These are phyloP conservation scores for Fusarium sp. DNA, from an alignment of 2,329 filamentous ascomycete genomes.

Conservation along the genomic window DNA sequence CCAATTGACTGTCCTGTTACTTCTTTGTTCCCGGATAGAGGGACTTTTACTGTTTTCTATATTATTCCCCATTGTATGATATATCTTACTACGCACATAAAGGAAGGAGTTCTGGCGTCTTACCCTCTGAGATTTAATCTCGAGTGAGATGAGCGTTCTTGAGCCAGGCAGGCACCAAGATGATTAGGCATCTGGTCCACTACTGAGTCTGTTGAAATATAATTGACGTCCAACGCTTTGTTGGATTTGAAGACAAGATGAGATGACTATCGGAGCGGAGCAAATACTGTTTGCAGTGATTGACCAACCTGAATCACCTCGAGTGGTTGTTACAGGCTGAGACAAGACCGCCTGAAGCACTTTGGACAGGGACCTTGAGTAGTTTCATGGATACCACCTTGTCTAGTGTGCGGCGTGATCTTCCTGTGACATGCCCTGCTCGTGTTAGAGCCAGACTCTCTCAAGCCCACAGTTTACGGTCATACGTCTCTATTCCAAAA, in stretches of 20 bases:
- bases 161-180: conserved; percentile 8
- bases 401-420: conserved; percentile 2
- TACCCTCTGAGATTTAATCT: background rate
- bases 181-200: conserved; percentile 22
- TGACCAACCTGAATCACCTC: background rate
- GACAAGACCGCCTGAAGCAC: background rate
- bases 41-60: conserved; percentile 12
- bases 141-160: conserved; percentile 16
- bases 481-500: conserved; percentile 3
- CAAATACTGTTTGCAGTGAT: background rate
- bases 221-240: conserved; percentile 11
- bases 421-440: background rate
- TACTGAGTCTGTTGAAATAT: conserved; percentile 24
- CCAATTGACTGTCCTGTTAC: conserved; percentile 4
- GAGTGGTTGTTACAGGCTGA: background rate
- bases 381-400: background rate
- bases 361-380: background rate
- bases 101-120: conserved; percentile 25
- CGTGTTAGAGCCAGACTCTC: background rate
- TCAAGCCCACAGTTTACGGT: background rate
- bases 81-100: conserved; percentile 28
- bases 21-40: conserved; percentile 12
- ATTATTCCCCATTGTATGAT: conserved; percentile 27
- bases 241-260: conserved; percentile 13
- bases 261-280: background rate